Base-by-base conservation (phyloP, 23 red algal species). In the Gracilaria caudata region DNA sequence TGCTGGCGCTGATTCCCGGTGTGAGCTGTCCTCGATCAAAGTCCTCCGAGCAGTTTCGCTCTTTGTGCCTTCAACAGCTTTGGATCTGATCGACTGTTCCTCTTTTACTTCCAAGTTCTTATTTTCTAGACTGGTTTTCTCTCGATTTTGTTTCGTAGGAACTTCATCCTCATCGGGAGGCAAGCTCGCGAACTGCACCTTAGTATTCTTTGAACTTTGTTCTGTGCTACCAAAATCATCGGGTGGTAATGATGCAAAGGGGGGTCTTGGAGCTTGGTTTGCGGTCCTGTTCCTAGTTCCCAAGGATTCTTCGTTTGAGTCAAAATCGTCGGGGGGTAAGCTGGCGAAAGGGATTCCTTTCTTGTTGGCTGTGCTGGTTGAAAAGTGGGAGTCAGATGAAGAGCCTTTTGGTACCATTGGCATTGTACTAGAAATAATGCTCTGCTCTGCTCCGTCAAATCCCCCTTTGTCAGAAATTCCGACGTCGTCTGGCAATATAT, bases 201-300 rank as follows among this genome's bases (percentile, higher is more conserved):
- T 61, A 53, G 80, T 23, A 10, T 53, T 55, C 36, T n/a, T 55
- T 32, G 25, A 32, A 29, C 6, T 6, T 24, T 30, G 28, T 35
- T 45, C 78, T 28, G 25, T 28, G 21, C 10, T 64, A 57, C n/a
- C 23, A 34, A 56, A 49, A 41, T 82, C 78, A 23, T 82, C 78
- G 21, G 78, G 78, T 37, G 78, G 78, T 24, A 82, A 57, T 8
- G 78, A 82, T 57, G 78, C 78, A 41, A 82, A 82, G 29, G 61
- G 61, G 19, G 61, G 2, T 30, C 19, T 66, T 33, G 29, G 61
- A 66, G 76, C 14, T 40, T 37, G 8, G 40, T 51, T 38, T 14
- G 76, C 24, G 57, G 60, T n/a, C 12, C 32, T 36, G 13, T 36
- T 51, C 49, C 7, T 25, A 20, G 40, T 26, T 60, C 17, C 11